Evolutionary conservation across 148 eudicot species (phyloP), one percentile per base, ranked within the genome.

Genomic region (Bassia scoparia): DNA sequence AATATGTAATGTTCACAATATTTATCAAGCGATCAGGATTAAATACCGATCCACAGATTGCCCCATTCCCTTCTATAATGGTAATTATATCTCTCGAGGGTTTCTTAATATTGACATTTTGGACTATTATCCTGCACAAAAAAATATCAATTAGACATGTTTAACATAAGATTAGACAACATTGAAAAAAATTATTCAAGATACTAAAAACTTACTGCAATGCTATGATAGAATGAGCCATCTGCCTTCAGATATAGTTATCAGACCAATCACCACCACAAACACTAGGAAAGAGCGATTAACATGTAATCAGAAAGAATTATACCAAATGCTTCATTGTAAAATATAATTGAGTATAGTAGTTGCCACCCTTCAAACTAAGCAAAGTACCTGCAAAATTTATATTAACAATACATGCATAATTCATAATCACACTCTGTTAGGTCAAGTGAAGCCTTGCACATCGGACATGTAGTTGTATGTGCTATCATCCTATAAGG

Each of bases 61-160:
- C 84, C 92, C 92, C 92, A 91, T 81, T n/a, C n/a, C 88, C 71
- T 71, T 85, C 84, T n/a, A 83, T 89, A 87, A 72, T 84, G 85
- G 76, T 76, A 85, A 62, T 85, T 79, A 58, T 78, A 91, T 86
- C 83, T 78, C 82, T 86, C 87, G 50, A 87, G 77, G n/a, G 90
- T 18, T 77, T 86, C 72, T 77, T 86, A 11, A 88, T 89, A 80
- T 74, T 69, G 77, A 84, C n/a, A n/a, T 81, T 80, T 80, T 29
- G 67, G 71, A 74, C 78, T 84, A 69, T 87, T 50, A 61, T 89
- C 90, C 64, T 54, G 69, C 29, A 48, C 15, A n/a, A 44, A 55
- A 16, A 7, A 23, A 34, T 27, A 49, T 60, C 46, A 41, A 38
- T 7, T n/a, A 20, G 20, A 66, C 56, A 67, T 60, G 50, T 65